Conservation (phyloP, 169 alveolate species). For the Eimeria sp. region DNA sequence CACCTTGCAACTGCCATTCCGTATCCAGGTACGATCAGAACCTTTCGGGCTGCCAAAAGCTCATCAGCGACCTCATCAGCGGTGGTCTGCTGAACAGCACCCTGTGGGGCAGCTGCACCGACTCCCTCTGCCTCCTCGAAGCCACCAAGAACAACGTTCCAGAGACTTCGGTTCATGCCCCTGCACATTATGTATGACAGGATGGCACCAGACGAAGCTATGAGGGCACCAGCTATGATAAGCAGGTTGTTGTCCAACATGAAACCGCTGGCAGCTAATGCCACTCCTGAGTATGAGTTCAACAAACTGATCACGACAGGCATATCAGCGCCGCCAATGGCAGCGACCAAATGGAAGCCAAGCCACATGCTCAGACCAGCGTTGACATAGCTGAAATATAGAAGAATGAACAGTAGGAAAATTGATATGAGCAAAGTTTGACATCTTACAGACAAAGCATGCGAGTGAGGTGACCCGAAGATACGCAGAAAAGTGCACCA, state of each 20-base stretch:
- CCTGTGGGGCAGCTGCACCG: constrained; percentile 80
- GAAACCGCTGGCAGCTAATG: constrained; percentile 93
- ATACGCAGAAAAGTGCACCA: constrained; percentile 74
- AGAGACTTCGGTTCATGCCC: constrained; percentile 96
- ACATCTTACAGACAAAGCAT: constrained; percentile 74
- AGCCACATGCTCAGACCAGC: constrained; percentile 87
- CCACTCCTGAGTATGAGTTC: constrained; percentile 97
- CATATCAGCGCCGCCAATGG: constrained; percentile 98
- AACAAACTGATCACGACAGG: constrained; percentile 97
- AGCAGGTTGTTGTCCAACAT: constrained; percentile 94
- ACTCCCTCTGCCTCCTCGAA: constrained; percentile 90
- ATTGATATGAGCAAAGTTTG: background rate
- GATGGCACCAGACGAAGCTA: constrained; percentile 97
- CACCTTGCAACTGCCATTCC: constrained; percentile 95
- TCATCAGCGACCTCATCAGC: constrained; percentile 91
- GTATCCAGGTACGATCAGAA: constrained; percentile 97
- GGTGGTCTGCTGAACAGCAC: constrained; percentile 83
- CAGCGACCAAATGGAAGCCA: constrained; percentile 94
- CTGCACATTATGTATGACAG: constrained; percentile 96
- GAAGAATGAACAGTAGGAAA: background rate
- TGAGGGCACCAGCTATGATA: constrained; percentile 96
- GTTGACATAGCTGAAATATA: constrained; percentile 47
- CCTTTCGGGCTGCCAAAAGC: constrained; percentile 89
- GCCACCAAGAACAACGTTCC: constrained; percentile 94
- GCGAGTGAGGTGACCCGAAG: constrained; percentile 59